These are phyloP conservation scores for Pelargonium myrrhifolium DNA, from an alignment of 441 rosid species.

Conservation along the genomic window DNA sequence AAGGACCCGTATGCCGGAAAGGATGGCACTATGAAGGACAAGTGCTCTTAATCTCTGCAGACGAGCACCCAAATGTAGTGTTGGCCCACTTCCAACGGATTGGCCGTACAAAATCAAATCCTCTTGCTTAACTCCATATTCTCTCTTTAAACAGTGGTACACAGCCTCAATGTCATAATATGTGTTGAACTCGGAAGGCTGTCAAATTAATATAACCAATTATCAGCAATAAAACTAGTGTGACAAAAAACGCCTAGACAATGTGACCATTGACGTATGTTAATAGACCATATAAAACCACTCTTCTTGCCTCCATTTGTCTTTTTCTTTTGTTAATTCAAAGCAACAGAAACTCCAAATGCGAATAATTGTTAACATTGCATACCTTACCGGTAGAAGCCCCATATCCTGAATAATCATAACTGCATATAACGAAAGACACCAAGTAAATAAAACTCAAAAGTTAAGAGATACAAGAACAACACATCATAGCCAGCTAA, in stretches of 20 bases:
- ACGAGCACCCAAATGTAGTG: slow-evolving; percentile 73
- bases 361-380: background rate
- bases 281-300: background rate
- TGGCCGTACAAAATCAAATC: slow-evolving; percentile 85
- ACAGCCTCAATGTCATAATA: slow-evolving; percentile 86
- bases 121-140: slow-evolving; percentile 63
- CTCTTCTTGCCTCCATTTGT: background rate
- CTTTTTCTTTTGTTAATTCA: background rate
- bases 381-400: slow-evolving; percentile 91
- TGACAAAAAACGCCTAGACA: background rate
- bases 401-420: slow-evolving; percentile 97
- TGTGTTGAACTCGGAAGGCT: slow-evolving; percentile 91
- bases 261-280: too few species aligned
- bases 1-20: slow-evolving; percentile 81
- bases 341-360: background rate
- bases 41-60: slow-evolving; percentile 64
- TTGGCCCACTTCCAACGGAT: too few species aligned
- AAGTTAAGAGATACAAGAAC: background rate
- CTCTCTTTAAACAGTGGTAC: slow-evolving; percentile 63
- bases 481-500: slow-evolving; percentile 1
- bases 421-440: slow-evolving; percentile 37
- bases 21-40: slow-evolving; percentile 91
- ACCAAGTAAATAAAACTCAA: background rate
- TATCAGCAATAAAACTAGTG: slow-evolving; percentile 15
- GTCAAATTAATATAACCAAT: slow-evolving; percentile 12